Conservation (phyloP, 305 asterid genomes). For the Euphrasia arctica region DNA sequence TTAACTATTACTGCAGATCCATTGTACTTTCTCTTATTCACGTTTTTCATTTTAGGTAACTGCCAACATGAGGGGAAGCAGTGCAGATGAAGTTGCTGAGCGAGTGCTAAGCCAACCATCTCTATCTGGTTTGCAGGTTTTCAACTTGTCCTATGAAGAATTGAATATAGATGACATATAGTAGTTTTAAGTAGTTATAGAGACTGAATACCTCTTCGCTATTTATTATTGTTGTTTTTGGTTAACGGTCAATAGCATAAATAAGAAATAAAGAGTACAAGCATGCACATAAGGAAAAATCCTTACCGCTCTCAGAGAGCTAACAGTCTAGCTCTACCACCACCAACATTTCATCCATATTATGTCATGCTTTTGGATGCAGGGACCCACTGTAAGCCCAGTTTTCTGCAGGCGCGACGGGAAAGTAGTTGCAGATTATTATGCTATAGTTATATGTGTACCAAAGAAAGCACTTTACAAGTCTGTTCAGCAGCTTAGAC, state of each 20-base stretch:
- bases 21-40: conserved; percentile 23
- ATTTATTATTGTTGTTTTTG: too few relatives aligned
- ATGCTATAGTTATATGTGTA: conserved; percentile 75
- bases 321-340: too few relatives aligned
- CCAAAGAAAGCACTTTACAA: conserved; percentile 74
- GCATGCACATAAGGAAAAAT: too few relatives aligned
- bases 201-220: neutral
- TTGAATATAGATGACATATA: conserved; percentile 1
- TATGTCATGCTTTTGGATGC: conserved; percentile 24
- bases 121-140: conserved; percentile 77
- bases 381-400: conserved; percentile 91
- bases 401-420: conserved; percentile 64
- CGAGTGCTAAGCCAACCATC: conserved; percentile 63
- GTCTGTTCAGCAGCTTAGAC: conserved; percentile 74
- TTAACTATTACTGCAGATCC: neutral
- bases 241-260: too few relatives aligned
- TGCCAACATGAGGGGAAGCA: conserved; percentile 83
- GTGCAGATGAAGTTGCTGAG: conserved; percentile 81
- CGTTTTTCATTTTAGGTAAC: conserved; percentile 46
- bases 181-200: neutral
- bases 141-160: neutral
- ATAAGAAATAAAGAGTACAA: too few relatives aligned
- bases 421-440: conserved; percentile 48
- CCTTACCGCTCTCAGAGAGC: too few relatives aligned
- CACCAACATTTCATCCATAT: too few relatives aligned